Percentiles rank a stretch among this genome's conserved stretches.
These are phyloP conservation scores for Nitzschia sp. DNA, from an alignment of 108 stramenopile genomes.

Conservation along the genomic window DNA sequence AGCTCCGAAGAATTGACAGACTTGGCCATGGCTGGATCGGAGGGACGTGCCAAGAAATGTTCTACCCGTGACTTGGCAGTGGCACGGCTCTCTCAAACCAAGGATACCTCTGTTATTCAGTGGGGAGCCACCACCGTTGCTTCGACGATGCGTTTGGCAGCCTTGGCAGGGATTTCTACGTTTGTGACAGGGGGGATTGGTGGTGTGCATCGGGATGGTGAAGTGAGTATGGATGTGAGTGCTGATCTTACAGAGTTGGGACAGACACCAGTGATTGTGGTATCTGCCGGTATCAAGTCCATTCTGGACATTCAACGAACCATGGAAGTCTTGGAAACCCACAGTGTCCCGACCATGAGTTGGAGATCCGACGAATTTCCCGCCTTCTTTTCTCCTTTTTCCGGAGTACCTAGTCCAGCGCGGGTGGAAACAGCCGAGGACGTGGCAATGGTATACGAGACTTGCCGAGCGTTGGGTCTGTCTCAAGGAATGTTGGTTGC, in stretches of 20 bases:
- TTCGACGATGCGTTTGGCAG: slow-evolving; percentile 89
- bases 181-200: slow-evolving; percentile 95
- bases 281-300: slow-evolving; percentile 96
- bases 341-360: slow-evolving; percentile 84
- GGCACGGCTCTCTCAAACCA: slow-evolving; percentile 39
- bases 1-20: slow-evolving; percentile 75
- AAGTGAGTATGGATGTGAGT: slow-evolving; percentile 84
- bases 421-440: slow-evolving; percentile 67
- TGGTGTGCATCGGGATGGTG: slow-evolving; percentile 92
- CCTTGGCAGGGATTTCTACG: slow-evolving; percentile 82
- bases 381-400: slow-evolving; percentile 92
- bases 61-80: slow-evolving; percentile 89
- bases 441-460: slow-evolving; percentile 69
- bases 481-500: slow-evolving; percentile 87
- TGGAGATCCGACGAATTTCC: slow-evolving; percentile 90
- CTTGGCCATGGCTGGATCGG: slow-evolving; percentile 72
- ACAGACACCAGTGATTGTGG: slow-evolving; percentile 89
- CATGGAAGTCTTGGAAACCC: slow-evolving; percentile 95
- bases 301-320: slow-evolving; percentile 94
- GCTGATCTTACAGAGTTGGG: slow-evolving; percentile 93
- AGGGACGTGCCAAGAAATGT: slow-evolving; percentile 77
- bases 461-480: slow-evolving; percentile 58
- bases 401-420: slow-evolving; percentile 60
- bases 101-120: slow-evolving; percentile 2
- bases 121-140: slow-evolving; percentile 61